Conservation (phyloP, 1,284 basidiomycete species). For the Psilocybe mexicana region DNA sequence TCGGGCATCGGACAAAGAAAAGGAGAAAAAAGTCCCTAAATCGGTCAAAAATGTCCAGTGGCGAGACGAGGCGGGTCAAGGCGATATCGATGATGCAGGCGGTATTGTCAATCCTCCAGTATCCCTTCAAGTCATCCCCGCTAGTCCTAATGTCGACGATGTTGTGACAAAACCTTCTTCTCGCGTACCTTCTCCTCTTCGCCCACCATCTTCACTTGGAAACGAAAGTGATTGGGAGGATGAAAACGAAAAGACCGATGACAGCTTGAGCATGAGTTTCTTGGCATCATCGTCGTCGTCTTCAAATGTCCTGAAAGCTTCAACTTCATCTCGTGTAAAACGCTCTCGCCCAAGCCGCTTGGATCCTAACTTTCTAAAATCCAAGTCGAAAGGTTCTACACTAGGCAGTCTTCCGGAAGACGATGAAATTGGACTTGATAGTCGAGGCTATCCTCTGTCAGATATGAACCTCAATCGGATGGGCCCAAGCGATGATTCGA, state of each 20-base stretch:
- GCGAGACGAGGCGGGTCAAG: slow-evolving; percentile 87
- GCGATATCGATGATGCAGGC: slow-evolving; percentile 74
- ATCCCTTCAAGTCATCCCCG: slow-evolving; percentile 43
- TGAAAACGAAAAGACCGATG: slow-evolving; percentile 79
- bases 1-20: slow-evolving; percentile 60
- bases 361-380: slow-evolving; percentile 68
- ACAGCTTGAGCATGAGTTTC: slow-evolving; percentile 56
- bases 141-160: slow-evolving; percentile 36
- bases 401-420: slow-evolving; percentile 70
- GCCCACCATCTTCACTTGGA: slow-evolving; percentile 36
- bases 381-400: slow-evolving; percentile 45
- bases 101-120: slow-evolving; percentile 27
- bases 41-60: slow-evolving; percentile 83
- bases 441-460: slow-evolving; percentile 47
- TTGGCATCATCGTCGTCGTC: slow-evolving; percentile 28
- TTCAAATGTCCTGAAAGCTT: slow-evolving; percentile 23
- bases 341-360: slow-evolving; percentile 64
- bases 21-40: slow-evolving; percentile 56
- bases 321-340: slow-evolving; percentile 36
- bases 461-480: slow-evolving; percentile 64
- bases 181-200: slow-evolving; percentile 29
- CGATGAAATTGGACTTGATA: slow-evolving; percentile 53
- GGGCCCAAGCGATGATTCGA: slow-evolving; percentile 29
- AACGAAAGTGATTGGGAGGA: slow-evolving; percentile 90
- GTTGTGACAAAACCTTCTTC: slow-evolving; percentile 9